These are phyloP conservation scores for Aspergillus aculeatinus DNA, from an alignment of 2,329 filamentous ascomycete species.

Conservation along the genomic window DNA sequence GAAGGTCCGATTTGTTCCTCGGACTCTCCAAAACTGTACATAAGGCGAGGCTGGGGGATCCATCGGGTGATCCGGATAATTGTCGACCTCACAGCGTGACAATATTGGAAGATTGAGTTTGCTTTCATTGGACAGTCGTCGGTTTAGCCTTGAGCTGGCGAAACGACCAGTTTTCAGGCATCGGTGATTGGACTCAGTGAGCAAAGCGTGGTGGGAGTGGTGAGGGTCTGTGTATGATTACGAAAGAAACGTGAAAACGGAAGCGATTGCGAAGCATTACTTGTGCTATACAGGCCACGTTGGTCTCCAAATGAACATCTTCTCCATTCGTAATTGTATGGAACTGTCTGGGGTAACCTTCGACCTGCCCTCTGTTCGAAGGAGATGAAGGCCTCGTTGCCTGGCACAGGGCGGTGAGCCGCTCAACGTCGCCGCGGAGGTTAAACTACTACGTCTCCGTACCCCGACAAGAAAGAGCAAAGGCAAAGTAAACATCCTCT, in stretches of 20 bases:
- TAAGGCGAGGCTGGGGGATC: slow-evolving; percentile 14
- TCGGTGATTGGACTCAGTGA: neutral
- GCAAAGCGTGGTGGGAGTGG: slow-evolving; percentile 12
- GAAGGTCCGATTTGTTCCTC: slow-evolving; percentile 10
- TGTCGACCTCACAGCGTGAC: slow-evolving; percentile 1
- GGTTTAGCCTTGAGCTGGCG: neutral
- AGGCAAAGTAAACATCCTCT: neutral
- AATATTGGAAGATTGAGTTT: neutral
- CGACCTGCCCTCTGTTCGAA: too few species aligned
- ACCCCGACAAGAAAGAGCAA: neutral
- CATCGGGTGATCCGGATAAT: slow-evolving; percentile 1
- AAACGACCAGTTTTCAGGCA: neutral
- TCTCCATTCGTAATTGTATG: neutral
- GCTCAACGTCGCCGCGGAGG: neutral
- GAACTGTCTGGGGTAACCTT: neutral
- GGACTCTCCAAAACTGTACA: slow-evolving; percentile 23
- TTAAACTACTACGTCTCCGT: too few species aligned
- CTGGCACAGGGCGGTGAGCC: neutral
- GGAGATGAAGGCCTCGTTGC: neutral
- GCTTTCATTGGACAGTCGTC: neutral
- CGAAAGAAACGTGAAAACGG: slow-evolving; percentile 39
- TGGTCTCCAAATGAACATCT: neutral
- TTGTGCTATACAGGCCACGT: neutral
- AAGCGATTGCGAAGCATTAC: slow-evolving; percentile 20
- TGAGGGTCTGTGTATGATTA: slow-evolving; percentile 37